These are phyloP conservation scores for Zygoascus meyerae DNA, from an alignment of 1,139 yeast genomes.

Conservation along the genomic window DNA sequence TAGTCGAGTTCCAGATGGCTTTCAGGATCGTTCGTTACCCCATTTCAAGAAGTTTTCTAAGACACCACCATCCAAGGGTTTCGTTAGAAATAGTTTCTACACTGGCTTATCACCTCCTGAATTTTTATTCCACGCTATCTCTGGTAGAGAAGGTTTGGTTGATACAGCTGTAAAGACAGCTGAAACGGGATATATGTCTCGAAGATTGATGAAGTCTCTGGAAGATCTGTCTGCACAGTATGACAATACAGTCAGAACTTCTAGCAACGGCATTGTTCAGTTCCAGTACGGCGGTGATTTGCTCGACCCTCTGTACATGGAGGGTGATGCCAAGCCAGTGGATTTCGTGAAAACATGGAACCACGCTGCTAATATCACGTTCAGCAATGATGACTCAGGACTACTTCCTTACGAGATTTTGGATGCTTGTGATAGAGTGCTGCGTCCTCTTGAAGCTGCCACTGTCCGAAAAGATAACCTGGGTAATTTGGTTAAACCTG, in stretches of 20 bases:
- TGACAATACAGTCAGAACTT: slow-evolving; percentile 91
- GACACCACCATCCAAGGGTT: slow-evolving; percentile 97
- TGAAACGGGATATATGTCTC: slow-evolving; percentile 98
- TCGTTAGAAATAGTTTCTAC: slow-evolving; percentile 91
- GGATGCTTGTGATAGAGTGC: slow-evolving; percentile 48
- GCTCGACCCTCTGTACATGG: slow-evolving; percentile 97
- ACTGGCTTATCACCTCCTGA: slow-evolving; percentile 95
- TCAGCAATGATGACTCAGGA: slow-evolving; percentile 48
- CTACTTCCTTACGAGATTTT: slow-evolving; percentile 68
- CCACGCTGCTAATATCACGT: slow-evolving; percentile 74
- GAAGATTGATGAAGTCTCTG: slow-evolving; percentile 95
- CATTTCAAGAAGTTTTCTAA: slow-evolving; percentile 95
- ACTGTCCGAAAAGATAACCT: slow-evolving; percentile 67
- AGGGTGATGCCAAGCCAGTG: slow-evolving; percentile 96
- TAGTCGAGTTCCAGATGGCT: slow-evolving; percentile 98
- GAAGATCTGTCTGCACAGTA: slow-evolving; percentile 94
- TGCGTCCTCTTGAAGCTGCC: slow-evolving; percentile 55
- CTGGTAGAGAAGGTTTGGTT: slow-evolving; percentile 99
- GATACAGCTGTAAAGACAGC: slow-evolving; percentile 99
- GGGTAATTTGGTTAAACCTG: slow-evolving; percentile 52
- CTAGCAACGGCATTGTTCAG: slow-evolving; percentile 94
- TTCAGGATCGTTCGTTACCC: slow-evolving; percentile 96
- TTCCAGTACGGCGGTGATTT: slow-evolving; percentile 99
- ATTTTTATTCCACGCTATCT: slow-evolving; percentile 95
- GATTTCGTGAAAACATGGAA: slow-evolving; percentile 94